Conservation (phyloP, 2,329 filamentous ascomycete species). For the Fusarium sp. region DNA sequence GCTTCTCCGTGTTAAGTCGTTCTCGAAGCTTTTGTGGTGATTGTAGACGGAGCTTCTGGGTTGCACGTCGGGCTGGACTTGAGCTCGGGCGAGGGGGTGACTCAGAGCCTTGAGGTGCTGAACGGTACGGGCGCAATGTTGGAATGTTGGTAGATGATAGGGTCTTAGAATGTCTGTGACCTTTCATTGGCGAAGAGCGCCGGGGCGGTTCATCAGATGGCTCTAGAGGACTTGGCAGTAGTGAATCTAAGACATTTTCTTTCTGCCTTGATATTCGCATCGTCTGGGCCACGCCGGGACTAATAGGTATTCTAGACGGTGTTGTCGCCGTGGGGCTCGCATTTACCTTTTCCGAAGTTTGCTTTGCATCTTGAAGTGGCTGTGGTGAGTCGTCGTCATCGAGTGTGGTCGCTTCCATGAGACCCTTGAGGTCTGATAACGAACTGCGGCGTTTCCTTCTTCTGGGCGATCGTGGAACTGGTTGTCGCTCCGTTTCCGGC, state of each 20-base stretch:
- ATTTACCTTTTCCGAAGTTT: constrained; percentile 69
- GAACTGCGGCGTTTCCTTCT: constrained; percentile 93
- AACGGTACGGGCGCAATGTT: constrained; percentile 60
- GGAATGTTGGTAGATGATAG: constrained; percentile 69
- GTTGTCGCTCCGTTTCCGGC: constrained; percentile 60
- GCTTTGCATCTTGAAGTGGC: constrained; percentile 66
- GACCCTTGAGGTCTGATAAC: constrained; percentile 82
- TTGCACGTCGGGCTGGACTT: constrained; percentile 52
- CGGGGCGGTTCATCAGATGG: constrained; percentile 35
- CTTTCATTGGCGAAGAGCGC: constrained; percentile 47
- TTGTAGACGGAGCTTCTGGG: constrained; percentile 74
- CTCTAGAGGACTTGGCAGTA: constrained; percentile 37
- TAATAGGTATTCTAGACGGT: constrained; percentile 67
- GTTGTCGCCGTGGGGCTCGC: constrained; percentile 59
- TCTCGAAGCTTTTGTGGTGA: constrained; percentile 84
- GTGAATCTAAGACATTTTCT: constrained; percentile 52
- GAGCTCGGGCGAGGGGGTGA: constrained; percentile 38
- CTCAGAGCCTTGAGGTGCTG: constrained; percentile 46
- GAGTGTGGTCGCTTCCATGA: constrained; percentile 73
- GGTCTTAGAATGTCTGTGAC: constrained; percentile 61
- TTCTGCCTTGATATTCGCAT: constrained; percentile 63
- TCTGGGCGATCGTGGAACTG: constrained; percentile 60
- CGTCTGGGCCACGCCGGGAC: constrained; percentile 57
- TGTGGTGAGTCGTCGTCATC: constrained; percentile 57
- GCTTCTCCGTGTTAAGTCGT: constrained; percentile 85